Conservation (phyloP, 768 basidiomycete genomes). For the Coprinopsis sp. region DNA sequence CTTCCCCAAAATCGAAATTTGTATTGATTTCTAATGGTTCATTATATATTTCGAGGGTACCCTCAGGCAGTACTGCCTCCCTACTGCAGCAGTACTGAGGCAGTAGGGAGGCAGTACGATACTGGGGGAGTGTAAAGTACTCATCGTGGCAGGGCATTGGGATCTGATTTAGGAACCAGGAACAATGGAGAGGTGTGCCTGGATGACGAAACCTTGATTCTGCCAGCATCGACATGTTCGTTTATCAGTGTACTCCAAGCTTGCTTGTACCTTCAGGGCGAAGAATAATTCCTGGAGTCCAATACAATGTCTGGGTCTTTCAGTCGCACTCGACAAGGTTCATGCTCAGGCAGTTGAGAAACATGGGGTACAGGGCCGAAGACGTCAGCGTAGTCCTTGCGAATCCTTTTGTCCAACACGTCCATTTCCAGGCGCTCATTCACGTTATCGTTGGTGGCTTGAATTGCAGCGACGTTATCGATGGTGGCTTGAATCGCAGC, state of each 20-base stretch:
- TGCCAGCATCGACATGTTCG: constrained; percentile 27
- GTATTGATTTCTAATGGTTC: too few relatives aligned
- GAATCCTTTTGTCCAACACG: constrained; percentile 1
- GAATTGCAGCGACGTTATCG: too few relatives aligned
- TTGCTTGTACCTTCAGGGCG: constrained; percentile 20
- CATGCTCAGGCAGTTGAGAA: constrained; percentile 17
- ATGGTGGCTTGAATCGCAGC: too few relatives aligned
- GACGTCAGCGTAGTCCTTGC: constrained; percentile 14
- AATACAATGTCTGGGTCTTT: constrained; percentile 26
- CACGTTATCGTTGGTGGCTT: too few relatives aligned
- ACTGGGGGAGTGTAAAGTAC: too few relatives aligned
- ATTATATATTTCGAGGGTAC: too few relatives aligned
- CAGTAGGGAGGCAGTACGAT: too few relatives aligned
- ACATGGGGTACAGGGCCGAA: constrained; percentile 27
- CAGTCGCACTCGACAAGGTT: constrained; percentile 19
- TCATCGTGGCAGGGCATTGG: constrained; percentile 19
- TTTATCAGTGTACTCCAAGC: constrained; percentile 25
- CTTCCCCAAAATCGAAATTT: too few relatives aligned
- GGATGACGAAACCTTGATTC: constrained; percentile 22
- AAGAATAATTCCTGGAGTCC: constrained; percentile 4
- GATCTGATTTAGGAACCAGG: constrained; percentile 31
- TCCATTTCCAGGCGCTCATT: neutral
- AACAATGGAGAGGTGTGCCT: constrained; percentile 29
- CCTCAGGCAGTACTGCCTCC: too few relatives aligned
- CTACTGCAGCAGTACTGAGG: too few relatives aligned